These are phyloP conservation scores for Penstemon eatonii DNA, from an alignment of 257 asterid species.

Conservation along the genomic window DNA sequence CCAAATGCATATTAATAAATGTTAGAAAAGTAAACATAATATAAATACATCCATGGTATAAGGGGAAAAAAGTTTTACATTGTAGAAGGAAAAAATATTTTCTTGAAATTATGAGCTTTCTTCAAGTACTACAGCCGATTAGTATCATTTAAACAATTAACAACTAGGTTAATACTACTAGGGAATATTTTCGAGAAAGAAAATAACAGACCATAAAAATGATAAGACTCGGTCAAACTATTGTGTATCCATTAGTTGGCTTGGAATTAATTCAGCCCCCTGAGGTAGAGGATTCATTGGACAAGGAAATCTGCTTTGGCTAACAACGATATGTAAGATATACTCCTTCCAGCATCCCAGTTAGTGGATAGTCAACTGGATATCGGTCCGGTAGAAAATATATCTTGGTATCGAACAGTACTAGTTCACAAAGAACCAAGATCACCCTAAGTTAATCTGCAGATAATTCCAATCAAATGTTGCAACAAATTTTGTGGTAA, in stretches of 20 bases:
- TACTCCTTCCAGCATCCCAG: constrained; percentile 20
- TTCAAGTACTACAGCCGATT: neutral
- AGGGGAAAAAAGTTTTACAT: too few species aligned
- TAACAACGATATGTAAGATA: constrained; percentile 21
- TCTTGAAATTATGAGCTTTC: neutral
- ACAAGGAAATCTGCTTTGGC: constrained; percentile 1
- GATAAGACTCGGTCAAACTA: constrained; percentile 1
- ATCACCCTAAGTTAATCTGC: constrained; percentile 15
- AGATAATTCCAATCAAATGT: constrained; percentile 4
- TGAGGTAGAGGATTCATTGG: constrained; percentile 25
- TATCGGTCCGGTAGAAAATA: constrained; percentile 23
- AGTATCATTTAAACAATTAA: constrained; percentile 4
- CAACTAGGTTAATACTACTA: neutral
- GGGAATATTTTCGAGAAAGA: constrained; percentile 3
- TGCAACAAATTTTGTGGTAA: constrained; percentile 5
- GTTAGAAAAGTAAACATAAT: constrained; percentile 1
- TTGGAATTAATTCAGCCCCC: neutral
- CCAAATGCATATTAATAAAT: neutral
- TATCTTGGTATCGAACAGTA: constrained; percentile 24
- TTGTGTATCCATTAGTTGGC: constrained; percentile 11
- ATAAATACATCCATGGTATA: too few species aligned
- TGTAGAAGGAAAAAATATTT: neutral
- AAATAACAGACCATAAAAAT: constrained; percentile 11
- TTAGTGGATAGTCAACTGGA: constrained; percentile 24
- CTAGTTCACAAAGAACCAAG: constrained; percentile 13